These are phyloP conservation scores for Turnera subulata DNA, from an alignment of 345 rosid species.

Conservation along the genomic window DNA sequence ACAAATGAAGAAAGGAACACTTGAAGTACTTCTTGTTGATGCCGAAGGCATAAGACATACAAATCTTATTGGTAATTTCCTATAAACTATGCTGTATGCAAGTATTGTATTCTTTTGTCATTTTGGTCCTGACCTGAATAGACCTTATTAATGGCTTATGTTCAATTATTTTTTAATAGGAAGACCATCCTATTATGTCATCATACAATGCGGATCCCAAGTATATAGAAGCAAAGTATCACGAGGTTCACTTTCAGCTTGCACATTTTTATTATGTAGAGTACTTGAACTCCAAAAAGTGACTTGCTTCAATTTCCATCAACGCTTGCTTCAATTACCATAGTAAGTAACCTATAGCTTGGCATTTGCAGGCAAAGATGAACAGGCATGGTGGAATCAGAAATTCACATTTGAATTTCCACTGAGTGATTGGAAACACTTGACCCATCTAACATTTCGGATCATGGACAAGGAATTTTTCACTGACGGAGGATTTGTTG, in stretches of 20 bases:
- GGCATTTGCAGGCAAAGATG: slow-evolving; percentile 43
- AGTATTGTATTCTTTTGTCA: neutral
- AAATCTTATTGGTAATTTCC: slow-evolving; percentile 51
- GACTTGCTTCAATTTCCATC: neutral
- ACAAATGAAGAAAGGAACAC: slow-evolving; percentile 51
- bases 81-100: neutral
- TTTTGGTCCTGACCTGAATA: neutral
- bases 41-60: slow-evolving; percentile 75
- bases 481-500: slow-evolving; percentile 57
- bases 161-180: slow-evolving; percentile 36
- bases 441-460: slow-evolving; percentile 51
- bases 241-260: slow-evolving; percentile 39
- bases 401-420: slow-evolving; percentile 64
- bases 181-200: slow-evolving; percentile 52
- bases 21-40: slow-evolving; percentile 74
- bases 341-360: neutral
- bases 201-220: slow-evolving; percentile 60
- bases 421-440: slow-evolving; percentile 44
- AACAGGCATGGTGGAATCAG: slow-evolving; percentile 72
- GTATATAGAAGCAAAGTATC: slow-evolving; percentile 61
- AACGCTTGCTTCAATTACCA: neutral
- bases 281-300: neutral
- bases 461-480: slow-evolving; percentile 63
- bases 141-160: neutral
- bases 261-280: slow-evolving; percentile 2